A percentile compares a stretch with the other conserved stretches of the same genome.
Evolutionary conservation across 169 alveolate species (phyloP).

Genomic region (Plasmodium vinckei): DNA sequence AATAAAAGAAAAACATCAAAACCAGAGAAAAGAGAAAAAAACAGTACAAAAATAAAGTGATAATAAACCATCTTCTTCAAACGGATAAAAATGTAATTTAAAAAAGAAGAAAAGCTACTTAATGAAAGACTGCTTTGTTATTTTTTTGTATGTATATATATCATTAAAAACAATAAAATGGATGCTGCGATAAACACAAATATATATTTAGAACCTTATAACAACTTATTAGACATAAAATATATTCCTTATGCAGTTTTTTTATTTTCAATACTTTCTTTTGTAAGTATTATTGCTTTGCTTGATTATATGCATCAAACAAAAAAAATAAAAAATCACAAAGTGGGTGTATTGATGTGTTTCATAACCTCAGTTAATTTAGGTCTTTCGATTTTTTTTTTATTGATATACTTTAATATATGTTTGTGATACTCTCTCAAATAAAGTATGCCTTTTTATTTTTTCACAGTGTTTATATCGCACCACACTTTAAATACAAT

Average conservation of each 20-base stretch:
- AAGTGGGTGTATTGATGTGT: slow-evolving; percentile 22
- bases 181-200: background rate
- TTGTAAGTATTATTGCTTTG: slow-evolving; percentile 39
- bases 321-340: slow-evolving; percentile 8
- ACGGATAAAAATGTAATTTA: background rate
- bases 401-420: slow-evolving; percentile 50
- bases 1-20: background rate
- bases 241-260: slow-evolving; percentile 41
- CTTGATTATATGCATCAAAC: slow-evolving; percentile 23
- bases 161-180: slow-evolving; percentile 15
- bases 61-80: background rate
- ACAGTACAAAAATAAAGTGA: no score
- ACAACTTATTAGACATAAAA: slow-evolving; percentile 30
- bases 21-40: background rate
- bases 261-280: slow-evolving; percentile 30
- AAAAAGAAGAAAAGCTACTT: background rate
- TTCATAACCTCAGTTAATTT: slow-evolving; percentile 46
- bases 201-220: slow-evolving; percentile 50
- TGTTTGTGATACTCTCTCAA: slow-evolving; percentile 2
- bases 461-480: background rate
- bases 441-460: background rate
- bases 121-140: background rate
- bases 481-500: background rate
- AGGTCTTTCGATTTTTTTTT: slow-evolving; percentile 43
- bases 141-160: no score